Evolutionary conservation across 257 asterid genomes (phyloP).

Genomic region (Nicotiana paniculata): DNA sequence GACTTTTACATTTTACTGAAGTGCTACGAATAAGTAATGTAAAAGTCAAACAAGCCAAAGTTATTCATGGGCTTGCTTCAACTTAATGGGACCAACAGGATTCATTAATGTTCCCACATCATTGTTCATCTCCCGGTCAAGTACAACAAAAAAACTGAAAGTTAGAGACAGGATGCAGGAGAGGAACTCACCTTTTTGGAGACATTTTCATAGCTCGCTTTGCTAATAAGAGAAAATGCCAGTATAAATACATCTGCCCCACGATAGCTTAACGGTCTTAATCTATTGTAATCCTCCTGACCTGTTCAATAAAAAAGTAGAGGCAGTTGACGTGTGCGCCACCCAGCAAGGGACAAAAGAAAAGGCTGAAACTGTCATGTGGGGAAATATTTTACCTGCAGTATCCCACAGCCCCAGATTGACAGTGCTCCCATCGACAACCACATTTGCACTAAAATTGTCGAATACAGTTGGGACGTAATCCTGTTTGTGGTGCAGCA

Average conservation of each 20-base stretch:
- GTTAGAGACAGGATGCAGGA: not conserved
- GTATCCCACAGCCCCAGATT: conserved; percentile 94
- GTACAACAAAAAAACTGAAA: not conserved
- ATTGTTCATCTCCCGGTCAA: not conserved
- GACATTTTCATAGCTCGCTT: conserved; percentile 85
- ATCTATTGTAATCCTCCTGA: conserved; percentile 86
- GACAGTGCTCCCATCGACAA: conserved; percentile 80
- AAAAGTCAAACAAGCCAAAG: not conserved
- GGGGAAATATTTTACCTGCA: conserved; percentile 47
- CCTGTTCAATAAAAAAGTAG: conserved; percentile 28
- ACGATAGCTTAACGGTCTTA: conserved; percentile 88
- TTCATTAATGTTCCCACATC: not conserved
- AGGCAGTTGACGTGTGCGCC: conserved; percentile 4
- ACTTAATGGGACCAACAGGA: not conserved
- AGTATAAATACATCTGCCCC: conserved; percentile 97
- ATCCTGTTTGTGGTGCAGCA: conserved; percentile 39
- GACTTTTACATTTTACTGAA: too few species aligned
- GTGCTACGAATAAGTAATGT: not conserved
- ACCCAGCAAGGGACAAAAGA: not conserved
- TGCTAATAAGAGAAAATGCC: conserved; percentile 88
- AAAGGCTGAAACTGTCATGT: not conserved
- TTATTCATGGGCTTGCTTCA: not conserved
- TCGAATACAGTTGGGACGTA: conserved; percentile 94
- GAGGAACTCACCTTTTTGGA: conserved; percentile 50
- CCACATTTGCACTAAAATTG: conserved; percentile 87